phyloP scores from a whole-genome alignment of 1,284 basidiomycete species.

The Apiotrichum akiyoshidainum region DNA sequence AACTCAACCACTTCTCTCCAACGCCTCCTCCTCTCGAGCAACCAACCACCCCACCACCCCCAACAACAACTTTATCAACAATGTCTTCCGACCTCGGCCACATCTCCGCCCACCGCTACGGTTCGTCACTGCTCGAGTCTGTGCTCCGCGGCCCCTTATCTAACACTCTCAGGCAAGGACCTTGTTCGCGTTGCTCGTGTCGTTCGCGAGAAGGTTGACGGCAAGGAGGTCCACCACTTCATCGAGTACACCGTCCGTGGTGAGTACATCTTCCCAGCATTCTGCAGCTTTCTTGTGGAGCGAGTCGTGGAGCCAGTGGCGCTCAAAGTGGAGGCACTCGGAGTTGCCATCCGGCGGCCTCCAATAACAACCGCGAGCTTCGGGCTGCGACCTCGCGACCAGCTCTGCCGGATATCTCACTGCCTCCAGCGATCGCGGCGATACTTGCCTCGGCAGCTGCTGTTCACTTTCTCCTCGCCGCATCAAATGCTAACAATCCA shows the following conservation, averaged over 20 bases:
- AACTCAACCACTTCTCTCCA: background rate
- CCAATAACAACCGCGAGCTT: too few species aligned
- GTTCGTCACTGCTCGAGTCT: conserved; percentile 17
- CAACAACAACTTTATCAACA: background rate
- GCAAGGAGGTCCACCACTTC: conserved; percentile 51
- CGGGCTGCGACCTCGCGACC: too few species aligned
- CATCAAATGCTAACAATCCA: background rate
- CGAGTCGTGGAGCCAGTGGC: too few species aligned
- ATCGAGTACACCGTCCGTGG: conserved; percentile 52
- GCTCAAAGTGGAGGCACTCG: too few species aligned
- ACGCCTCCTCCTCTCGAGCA: too few species aligned
- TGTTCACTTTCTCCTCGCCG: background rate
- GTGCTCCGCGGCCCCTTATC: background rate
- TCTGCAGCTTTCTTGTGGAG: too few species aligned
- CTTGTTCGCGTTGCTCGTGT: conserved; percentile 78
- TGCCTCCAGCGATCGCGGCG: too few species aligned
- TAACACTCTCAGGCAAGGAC: conserved; percentile 63
- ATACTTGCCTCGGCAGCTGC: too few species aligned
- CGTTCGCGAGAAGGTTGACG: conserved; percentile 71
- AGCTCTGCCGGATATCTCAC: too few species aligned
- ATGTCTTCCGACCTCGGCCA: conserved; percentile 39
- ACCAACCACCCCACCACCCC: background rate
- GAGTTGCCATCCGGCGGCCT: too few species aligned
- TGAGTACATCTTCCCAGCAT: conserved; percentile 32
- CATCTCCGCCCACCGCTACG: conserved; percentile 44